These are phyloP conservation scores for Physaria fendleri DNA, from an alignment of 345 rosid genomes.

Conservation along the genomic window DNA sequence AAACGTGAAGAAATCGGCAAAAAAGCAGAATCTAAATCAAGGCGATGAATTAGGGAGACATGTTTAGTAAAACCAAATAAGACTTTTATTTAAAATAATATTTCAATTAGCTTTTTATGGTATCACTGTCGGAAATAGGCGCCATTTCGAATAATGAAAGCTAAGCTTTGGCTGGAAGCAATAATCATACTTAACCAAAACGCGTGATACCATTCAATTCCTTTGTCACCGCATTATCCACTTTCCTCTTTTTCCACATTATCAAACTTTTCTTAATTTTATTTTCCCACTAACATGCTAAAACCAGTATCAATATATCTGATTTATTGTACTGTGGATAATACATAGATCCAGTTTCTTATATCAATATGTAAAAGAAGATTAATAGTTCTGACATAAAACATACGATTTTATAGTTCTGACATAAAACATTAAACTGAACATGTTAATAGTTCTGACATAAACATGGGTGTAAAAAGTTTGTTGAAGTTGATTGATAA, in stretches of 20 bases:
- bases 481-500: constrained; percentile 15
- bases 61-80: not conserved
- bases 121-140: not conserved
- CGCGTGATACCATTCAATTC: constrained; percentile 38
- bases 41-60: constrained; percentile 19
- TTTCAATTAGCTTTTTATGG: constrained; percentile 5
- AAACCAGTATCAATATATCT: too few species aligned
- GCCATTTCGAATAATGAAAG: constrained; percentile 31
- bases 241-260: not conserved
- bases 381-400: too few species aligned
- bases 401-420: too few species aligned
- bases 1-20: constrained; percentile 14
- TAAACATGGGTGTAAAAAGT: not conserved
- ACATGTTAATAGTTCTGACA: not conserved
- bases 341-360: too few species aligned
- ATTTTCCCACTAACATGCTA: too few species aligned
- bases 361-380: too few species aligned
- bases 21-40: not conserved
- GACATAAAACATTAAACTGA: too few species aligned
- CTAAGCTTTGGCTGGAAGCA: constrained; percentile 41
- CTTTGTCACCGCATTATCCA: constrained; percentile 20
- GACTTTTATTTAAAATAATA: too few species aligned
- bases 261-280: not conserved
- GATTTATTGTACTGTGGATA: too few species aligned
- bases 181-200: constrained; percentile 34